A percentile compares a stretch with the other conserved stretches of the same genome.
Conservation (phyloP, 257 asterid genomes). For the Marsdenia floribunda region DNA sequence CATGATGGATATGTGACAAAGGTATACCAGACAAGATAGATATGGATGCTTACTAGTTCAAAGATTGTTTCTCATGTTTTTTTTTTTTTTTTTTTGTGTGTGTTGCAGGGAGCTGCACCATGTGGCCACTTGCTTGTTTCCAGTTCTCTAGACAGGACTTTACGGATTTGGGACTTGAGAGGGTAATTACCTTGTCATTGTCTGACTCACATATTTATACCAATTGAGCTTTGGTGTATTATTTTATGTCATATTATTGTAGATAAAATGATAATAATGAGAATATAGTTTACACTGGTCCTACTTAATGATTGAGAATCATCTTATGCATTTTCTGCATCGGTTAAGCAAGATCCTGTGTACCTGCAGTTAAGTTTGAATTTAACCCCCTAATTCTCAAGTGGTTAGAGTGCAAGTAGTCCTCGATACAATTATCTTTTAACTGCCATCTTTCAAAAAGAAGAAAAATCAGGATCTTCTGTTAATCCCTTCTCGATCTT, state of each 20-base stretch:
- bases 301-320: too few relatives aligned
- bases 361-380: too few relatives aligned
- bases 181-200: slow-evolving; percentile 36
- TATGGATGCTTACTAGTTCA: slow-evolving; percentile 7
- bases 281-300: too few relatives aligned
- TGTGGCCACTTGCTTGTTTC: slow-evolving; percentile 72
- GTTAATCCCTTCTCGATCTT: not conserved
- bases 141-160: slow-evolving; percentile 85
- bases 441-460: too few relatives aligned
- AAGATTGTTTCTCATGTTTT: slow-evolving; percentile 12
- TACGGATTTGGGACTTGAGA: slow-evolving; percentile 94
- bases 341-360: too few relatives aligned
- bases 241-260: not conserved
- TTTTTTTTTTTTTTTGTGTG: too few relatives aligned
- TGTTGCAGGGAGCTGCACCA: slow-evolving; percentile 78
- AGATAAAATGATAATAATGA: too few relatives aligned
- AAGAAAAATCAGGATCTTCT: not conserved
- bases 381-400: too few relatives aligned
- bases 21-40: slow-evolving; percentile 40
- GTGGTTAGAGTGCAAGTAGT: too few relatives aligned
- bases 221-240: not conserved
- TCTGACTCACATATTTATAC: not conserved
- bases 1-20: slow-evolving; percentile 97
- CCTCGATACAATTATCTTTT: too few relatives aligned
- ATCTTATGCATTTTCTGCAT: too few relatives aligned